Conservation (phyloP, 257 asterid genomes). For the Przewalskia tangutica region DNA sequence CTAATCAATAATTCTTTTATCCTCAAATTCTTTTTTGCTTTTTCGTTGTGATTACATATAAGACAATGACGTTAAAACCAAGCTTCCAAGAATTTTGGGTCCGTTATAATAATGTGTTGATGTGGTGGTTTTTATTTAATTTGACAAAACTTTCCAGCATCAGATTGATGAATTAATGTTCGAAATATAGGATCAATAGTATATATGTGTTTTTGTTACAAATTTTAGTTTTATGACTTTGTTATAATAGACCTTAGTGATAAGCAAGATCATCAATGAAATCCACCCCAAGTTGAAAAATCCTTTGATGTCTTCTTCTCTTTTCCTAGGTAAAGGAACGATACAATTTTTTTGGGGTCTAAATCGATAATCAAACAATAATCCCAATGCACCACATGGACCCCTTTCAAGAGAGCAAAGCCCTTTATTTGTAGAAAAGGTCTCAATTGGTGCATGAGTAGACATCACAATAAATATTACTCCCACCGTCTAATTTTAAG, state of each 20-base stretch:
- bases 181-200: not conserved
- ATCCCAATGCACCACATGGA: not conserved
- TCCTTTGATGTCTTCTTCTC: not conserved
- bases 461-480: too few species aligned
- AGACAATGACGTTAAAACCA: not conserved
- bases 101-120: not conserved
- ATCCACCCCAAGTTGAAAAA: not conserved
- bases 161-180: not conserved
- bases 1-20: not conserved
- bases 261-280: not conserved
- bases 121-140: not conserved
- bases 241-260: too few species aligned
- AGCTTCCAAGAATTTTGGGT: not conserved
- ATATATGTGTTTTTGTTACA: too few species aligned
- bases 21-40: not conserved
- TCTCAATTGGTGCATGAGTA: not conserved
- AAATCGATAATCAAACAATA: not conserved
- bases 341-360: not conserved
- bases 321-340: not conserved
- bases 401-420: not conserved
- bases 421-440: not conserved
- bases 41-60: not conserved
- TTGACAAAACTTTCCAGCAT: not conserved
- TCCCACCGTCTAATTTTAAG: too few species aligned
- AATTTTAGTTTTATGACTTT: not conserved